Evolutionary conservation across 371 early-diverging fungal species (phyloP), one percentile per base, ranked within the genome.

Genomic region (Syncephalastrum monosporum): DNA sequence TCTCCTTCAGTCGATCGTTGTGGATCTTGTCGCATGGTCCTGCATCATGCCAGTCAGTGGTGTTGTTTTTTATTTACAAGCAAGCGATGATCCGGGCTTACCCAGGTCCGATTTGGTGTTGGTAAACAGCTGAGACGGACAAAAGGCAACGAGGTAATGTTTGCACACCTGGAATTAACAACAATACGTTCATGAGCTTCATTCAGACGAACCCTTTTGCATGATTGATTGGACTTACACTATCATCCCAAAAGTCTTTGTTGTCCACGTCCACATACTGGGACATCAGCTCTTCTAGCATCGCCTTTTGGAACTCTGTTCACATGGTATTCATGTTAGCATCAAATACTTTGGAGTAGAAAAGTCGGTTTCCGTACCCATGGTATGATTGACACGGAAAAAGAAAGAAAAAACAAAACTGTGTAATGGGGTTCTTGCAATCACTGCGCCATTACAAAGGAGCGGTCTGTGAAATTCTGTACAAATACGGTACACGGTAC

Each of bases 31-130:
- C 77, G 69, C 92, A 92, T 0, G 79, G 77, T 25, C 91, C 88
- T 72, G 63, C 24, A 52, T 33, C 5, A 46, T 24, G 24, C n/a
- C 45, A n/a, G 46, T 45, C 45, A 19, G 5, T 29, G 29, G 7
- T 29, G 29, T 29, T 29, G 29, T 29, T 7, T 3, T 1, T 7
- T 7, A 6, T 29, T n/a, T 5, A n/a, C 0, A 16, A 19, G 3
- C 0, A 21, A 21, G 21, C 21, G 21, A 21, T 21, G 45, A 16
- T 16, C 45, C 12, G n/a, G n/a, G 19, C 57, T 64, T 79, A 79
- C 89, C 92, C 52, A 92, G 74, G 63, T 90, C 92, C 24, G 89
- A 87, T 66, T 94, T 95, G 2, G 95, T 95, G 71, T 94, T 94
- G 43, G 85, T 84, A 69, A 95, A 95, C 25, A 90, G 74, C 56